These are phyloP conservation scores for Tolypocladium inflatum DNA, from an alignment of 2,329 filamentous ascomycete genomes.

Conservation along the genomic window DNA sequence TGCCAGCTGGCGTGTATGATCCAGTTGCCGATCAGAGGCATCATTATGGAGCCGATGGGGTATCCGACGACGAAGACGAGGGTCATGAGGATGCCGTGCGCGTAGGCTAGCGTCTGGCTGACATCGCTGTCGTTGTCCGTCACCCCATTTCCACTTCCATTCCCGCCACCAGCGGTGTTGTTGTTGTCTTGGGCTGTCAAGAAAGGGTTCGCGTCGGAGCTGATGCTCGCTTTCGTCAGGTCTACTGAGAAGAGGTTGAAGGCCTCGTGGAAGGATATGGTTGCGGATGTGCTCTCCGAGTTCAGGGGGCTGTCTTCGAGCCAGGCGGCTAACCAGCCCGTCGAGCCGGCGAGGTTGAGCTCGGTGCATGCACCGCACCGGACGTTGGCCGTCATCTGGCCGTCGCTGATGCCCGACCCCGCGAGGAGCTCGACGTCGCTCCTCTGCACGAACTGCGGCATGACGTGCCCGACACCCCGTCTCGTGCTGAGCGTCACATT, in stretches of 20 bases:
- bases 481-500: constrained; percentile 56
- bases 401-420: constrained; percentile 45
- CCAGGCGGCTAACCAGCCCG: constrained; percentile 47
- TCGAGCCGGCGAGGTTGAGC: constrained; percentile 30
- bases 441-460: constrained; percentile 35
- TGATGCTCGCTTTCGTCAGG: constrained; percentile 35
- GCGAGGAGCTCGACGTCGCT: constrained; percentile 42
- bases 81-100: constrained; percentile 53
- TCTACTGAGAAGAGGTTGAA: constrained; percentile 36
- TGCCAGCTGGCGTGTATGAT: constrained; percentile 49
- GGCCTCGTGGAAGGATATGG: constrained; percentile 37
- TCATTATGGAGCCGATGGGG: constrained; percentile 49
- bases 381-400: constrained; percentile 51
- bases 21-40: constrained; percentile 50
- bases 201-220: constrained; percentile 44
- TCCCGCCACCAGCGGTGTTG: constrained; percentile 1
- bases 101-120: constrained; percentile 20
- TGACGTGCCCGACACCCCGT: constrained; percentile 32
- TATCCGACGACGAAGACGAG: constrained; percentile 49
- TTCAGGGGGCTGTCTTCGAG: constrained; percentile 34
- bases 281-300: constrained; percentile 26
- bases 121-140: constrained; percentile 3
- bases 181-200: constrained; percentile 6
- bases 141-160: background rate
- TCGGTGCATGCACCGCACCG: constrained; percentile 41